Percentiles rank a stretch among this genome's conserved stretches.
These are phyloP conservation scores for Cystofilobasidium ferigula DNA, from an alignment of 768 basidiomycete species.

Conservation along the genomic window DNA sequence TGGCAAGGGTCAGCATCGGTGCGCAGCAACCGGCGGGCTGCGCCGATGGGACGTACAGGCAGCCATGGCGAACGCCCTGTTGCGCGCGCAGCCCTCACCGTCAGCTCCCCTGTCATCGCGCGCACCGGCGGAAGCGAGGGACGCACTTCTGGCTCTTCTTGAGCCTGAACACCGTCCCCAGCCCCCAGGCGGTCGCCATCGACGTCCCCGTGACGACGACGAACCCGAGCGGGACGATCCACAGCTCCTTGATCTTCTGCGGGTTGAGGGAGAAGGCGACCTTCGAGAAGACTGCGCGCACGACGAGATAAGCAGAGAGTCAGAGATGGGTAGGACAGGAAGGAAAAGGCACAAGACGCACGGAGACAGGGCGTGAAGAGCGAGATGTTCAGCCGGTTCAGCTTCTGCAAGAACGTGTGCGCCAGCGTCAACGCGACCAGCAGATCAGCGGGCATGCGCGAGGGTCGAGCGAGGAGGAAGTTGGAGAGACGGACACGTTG, in stretches of 20 bases:
- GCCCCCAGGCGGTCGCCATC: conserved; percentile 52
- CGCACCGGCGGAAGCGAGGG: conserved; percentile 33
- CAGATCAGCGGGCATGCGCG: too few species aligned
- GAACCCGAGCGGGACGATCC: conserved; percentile 68
- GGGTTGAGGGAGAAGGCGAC: conserved; percentile 86
- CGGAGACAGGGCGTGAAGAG: conserved; percentile 48
- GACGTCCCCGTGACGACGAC: conserved; percentile 61
- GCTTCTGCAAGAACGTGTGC: conserved; percentile 30
- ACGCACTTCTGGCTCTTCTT: conserved; percentile 63
- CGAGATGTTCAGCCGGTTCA: conserved; percentile 72
- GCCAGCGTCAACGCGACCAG: not conserved
- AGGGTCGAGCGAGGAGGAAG: not conserved
- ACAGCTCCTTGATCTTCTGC: conserved; percentile 51
- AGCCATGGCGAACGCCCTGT: conserved; percentile 38
- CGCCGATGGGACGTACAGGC: conserved; percentile 2
- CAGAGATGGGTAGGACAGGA: conserved; percentile 28
- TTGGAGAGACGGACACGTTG: conserved; percentile 43
- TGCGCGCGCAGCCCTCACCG: not conserved
- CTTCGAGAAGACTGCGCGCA: conserved; percentile 79
- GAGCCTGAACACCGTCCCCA: conserved; percentile 57
- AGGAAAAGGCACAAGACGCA: not conserved
- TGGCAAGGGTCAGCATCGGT: not conserved
- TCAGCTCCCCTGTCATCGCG: too few species aligned
- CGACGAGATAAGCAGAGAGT: conserved; percentile 62
- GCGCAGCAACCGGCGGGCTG: not conserved